A percentile compares a stretch with the other conserved stretches of the same genome.
Evolutionary conservation across 164 flowering plant species (phyloP).

Genomic region (Stephania cephalantha): DNA sequence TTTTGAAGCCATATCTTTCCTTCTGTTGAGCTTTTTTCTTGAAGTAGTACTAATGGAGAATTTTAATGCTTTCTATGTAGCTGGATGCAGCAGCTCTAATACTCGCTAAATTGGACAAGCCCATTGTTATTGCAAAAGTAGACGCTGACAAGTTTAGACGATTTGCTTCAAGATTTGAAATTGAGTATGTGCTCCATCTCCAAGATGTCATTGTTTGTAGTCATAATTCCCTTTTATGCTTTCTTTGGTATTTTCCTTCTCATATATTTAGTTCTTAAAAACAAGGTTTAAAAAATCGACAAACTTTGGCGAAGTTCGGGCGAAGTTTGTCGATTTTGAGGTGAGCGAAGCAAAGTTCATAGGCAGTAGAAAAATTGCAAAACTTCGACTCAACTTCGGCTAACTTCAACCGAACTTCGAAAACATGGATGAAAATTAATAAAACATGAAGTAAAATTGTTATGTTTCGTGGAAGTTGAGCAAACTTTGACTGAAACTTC

Average conservation of each 20-base stretch:
- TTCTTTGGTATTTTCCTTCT: neutral
- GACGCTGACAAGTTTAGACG: conserved; percentile 79
- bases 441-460: too few species aligned
- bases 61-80: conserved; percentile 37
- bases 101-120: conserved; percentile 62
- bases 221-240: neutral
- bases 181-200: conserved; percentile 57
- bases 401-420: too few species aligned
- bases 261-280: neutral
- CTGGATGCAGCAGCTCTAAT: conserved; percentile 87
- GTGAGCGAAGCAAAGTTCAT: too few species aligned
- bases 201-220: neutral
- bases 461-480: too few species aligned
- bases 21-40: neutral
- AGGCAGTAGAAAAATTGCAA: too few species aligned
- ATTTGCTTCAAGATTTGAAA: conserved; percentile 57
- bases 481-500: too few species aligned
- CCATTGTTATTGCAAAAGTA: conserved; percentile 79
- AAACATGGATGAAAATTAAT: too few species aligned
- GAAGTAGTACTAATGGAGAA: neutral
- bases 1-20: neutral
- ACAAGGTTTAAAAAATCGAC: too few species aligned
- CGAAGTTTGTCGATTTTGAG: too few species aligned
- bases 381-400: too few species aligned
- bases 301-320: too few species aligned